phyloP scores from a whole-genome alignment of 805 yeast species.

The Starmerella etchellsii region DNA sequence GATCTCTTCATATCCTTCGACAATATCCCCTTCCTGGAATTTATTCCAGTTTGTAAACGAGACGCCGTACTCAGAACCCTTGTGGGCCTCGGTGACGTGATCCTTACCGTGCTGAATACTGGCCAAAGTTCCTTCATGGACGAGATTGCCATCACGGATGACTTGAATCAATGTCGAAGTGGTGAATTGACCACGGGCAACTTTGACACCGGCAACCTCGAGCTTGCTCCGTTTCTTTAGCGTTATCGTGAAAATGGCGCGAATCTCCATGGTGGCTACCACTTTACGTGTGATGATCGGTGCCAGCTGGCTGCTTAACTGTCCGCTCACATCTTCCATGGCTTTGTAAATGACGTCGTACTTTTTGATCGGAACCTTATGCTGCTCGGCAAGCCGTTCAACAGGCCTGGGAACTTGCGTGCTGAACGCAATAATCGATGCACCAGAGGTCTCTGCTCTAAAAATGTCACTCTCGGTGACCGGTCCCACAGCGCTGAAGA shows the following conservation, averaged over 20 bases:
- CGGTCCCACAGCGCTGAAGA: conserved; percentile 66
- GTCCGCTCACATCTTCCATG: conserved; percentile 67
- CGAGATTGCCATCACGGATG: conserved; percentile 37
- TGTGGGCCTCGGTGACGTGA: conserved; percentile 60
- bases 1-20: conserved; percentile 61
- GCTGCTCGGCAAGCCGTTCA: conserved; percentile 41
- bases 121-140: conserved; percentile 47
- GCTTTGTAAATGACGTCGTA: conserved; percentile 78
- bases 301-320: conserved; percentile 44
- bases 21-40: conserved; percentile 60
- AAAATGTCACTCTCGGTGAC: conserved; percentile 56
- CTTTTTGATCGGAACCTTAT: conserved; percentile 44
- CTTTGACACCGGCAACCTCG: conserved; percentile 80
- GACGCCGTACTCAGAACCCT: conserved; percentile 86
- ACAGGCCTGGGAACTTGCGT: conserved; percentile 54
- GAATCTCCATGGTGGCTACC: conserved; percentile 53
- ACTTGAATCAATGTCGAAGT: conserved; percentile 49
- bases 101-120: conserved; percentile 74
- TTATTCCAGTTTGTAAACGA: conserved; percentile 52
- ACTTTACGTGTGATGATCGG: conserved; percentile 57
- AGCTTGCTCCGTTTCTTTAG: conserved; percentile 34
- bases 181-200: conserved; percentile 52
- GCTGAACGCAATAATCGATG: conserved; percentile 70
- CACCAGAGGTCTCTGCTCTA: conserved; percentile 56
- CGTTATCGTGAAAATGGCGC: conserved; percentile 59